phyloP scores from a whole-genome alignment of 257 asterid species.

The Dorcoceras hygrometricum region DNA sequence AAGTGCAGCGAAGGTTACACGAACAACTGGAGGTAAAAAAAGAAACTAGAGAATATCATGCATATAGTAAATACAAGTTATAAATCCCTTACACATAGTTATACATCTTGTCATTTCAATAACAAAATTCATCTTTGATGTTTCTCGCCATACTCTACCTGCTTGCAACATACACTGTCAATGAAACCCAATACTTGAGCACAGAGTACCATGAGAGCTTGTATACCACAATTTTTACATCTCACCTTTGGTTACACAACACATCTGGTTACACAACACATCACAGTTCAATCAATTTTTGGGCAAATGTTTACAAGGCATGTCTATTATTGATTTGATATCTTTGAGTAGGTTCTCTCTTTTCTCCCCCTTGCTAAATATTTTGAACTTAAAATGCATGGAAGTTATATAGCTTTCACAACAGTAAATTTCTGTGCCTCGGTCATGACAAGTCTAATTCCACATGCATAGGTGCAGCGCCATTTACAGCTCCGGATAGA shows the following conservation, averaged over 20 bases:
- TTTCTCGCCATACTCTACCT: neutral
- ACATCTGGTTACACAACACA: neutral
- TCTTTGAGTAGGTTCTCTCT: neutral
- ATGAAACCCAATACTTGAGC: neutral
- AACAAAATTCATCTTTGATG: neutral
- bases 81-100: neutral
- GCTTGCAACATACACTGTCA: neutral
- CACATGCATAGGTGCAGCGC: constrained; percentile 63
- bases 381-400: too few relatives aligned
- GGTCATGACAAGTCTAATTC: neutral
- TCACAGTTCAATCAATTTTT: neutral
- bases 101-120: neutral
- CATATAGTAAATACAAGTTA: neutral
- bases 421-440: neutral
- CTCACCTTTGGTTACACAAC: neutral
- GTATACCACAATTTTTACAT: neutral
- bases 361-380: neutral
- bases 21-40: constrained; percentile 76
- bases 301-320: neutral
- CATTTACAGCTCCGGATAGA: constrained; percentile 80
- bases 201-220: neutral
- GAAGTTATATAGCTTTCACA: neutral
- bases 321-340: neutral
- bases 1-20: constrained; percentile 66
- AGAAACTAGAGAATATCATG: neutral